Percentiles rank a stretch among this genome's conserved stretches.
These are phyloP conservation scores for Thermoascus crustaceus DNA, from an alignment of 2,329 filamentous ascomycete genomes.

Conservation along the genomic window DNA sequence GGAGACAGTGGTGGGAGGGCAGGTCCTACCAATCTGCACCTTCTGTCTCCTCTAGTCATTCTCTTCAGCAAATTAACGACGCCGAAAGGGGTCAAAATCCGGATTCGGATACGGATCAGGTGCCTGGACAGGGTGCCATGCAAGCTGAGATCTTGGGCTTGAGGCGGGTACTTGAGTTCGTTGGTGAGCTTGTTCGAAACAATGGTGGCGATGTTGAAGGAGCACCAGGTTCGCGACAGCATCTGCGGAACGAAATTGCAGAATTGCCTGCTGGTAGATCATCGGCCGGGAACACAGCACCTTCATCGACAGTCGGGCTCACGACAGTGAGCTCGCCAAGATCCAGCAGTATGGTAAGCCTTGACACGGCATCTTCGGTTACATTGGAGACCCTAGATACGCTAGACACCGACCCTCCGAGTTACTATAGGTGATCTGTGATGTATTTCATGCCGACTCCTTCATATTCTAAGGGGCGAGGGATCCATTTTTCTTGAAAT, in stretches of 20 bases:
- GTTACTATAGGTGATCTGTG: slow-evolving; percentile 3
- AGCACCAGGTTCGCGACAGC: slow-evolving; percentile 2
- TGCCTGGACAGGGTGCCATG: slow-evolving; percentile 40
- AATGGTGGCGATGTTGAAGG: slow-evolving; percentile 21
- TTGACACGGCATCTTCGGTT: slow-evolving; percentile 18
- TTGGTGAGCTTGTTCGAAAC: slow-evolving; percentile 40
- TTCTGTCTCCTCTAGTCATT: slow-evolving; percentile 27
- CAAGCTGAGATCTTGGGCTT: slow-evolving; percentile 45
- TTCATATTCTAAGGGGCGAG: too few relatives aligned
- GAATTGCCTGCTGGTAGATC: slow-evolving; percentile 7
- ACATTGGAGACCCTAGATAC: slow-evolving; percentile 21
- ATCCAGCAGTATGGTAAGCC: slow-evolving; percentile 20
- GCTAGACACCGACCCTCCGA: slow-evolving; percentile 13
- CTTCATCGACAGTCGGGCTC: slow-evolving; percentile 16
- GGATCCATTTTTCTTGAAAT: too few relatives aligned
- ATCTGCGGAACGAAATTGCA: slow-evolving; percentile 9
- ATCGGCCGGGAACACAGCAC: slow-evolving; percentile 9
- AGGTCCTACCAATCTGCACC: slow-evolving; percentile 25
- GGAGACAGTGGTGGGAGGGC: slow-evolving; percentile 43
- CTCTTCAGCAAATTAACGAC: slow-evolving; percentile 34
- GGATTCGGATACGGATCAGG: slow-evolving; percentile 9
- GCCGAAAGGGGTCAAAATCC: slow-evolving; percentile 40
- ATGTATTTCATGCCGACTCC: slow-evolving; percentile 4
- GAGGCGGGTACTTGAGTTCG: slow-evolving; percentile 45
- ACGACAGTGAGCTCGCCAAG: slow-evolving; percentile 19